Conservation (phyloP, 2,329 filamentous ascomycete genomes). For the Neopestalotiopsis sp. region DNA sequence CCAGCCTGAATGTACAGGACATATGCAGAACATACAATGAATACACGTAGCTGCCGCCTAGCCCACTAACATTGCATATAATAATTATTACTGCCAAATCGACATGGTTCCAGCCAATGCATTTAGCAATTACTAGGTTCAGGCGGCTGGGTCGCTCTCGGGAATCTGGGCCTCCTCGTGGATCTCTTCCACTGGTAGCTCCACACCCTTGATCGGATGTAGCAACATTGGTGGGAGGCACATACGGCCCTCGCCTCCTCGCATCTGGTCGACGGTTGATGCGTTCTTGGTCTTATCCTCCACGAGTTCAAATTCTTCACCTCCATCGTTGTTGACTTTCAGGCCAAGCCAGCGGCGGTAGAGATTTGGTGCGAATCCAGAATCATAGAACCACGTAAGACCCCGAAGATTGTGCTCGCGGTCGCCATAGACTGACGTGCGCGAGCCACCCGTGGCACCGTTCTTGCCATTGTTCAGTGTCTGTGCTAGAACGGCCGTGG, state of each 20-base stretch:
- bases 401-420: slow-evolving; percentile 89
- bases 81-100: background rate
- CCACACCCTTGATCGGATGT: slow-evolving; percentile 84
- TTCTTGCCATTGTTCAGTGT: slow-evolving; percentile 82
- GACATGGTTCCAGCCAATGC: background rate
- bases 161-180: slow-evolving; percentile 51
- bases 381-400: slow-evolving; percentile 91
- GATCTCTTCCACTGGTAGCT: slow-evolving; percentile 66
- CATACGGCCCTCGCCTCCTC: slow-evolving; percentile 81
- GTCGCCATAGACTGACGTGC: slow-evolving; percentile 78
- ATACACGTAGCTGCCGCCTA: background rate
- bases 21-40: background rate
- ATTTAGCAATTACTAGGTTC: slow-evolving; percentile 10
- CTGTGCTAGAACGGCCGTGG: slow-evolving; percentile 74
- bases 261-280: slow-evolving; percentile 56
- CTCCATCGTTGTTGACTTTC: slow-evolving; percentile 78
- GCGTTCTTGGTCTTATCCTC: slow-evolving; percentile 58
- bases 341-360: slow-evolving; percentile 89
- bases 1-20: background rate
- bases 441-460: slow-evolving; percentile 74
- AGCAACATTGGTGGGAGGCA: slow-evolving; percentile 88
- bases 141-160: slow-evolving; percentile 57
- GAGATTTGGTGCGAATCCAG: slow-evolving; percentile 79
- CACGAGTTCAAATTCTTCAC: slow-evolving; percentile 75
- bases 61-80: background rate